Evolutionary conservation across 257 asterid genomes (phyloP), one percentile per base, ranked within the genome.

Genomic region (Solanum acaule): DNA sequence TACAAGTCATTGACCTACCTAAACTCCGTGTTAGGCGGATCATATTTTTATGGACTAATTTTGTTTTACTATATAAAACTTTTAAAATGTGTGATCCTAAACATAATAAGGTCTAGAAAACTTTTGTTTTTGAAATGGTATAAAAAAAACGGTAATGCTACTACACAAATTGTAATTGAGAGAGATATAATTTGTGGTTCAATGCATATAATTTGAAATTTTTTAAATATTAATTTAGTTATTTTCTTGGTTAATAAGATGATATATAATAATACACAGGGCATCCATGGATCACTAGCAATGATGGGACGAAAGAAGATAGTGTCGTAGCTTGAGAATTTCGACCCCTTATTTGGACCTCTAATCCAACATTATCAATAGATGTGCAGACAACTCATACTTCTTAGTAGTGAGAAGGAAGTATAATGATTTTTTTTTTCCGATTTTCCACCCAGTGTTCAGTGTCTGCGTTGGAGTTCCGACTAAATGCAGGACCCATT

Each of bases 211-310:
- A 4, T 40, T 40, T 77, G 61, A 77, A 77, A 2, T 0, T 25
- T 25, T 42, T 18, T 0, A 25, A 15, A 22, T 8, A 42, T 42
- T 25, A 10, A 16, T 79, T 15, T 34, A 44, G 5, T 44, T 8
- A 42, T 79, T 78, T 79, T 61, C 14, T 79, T 8, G 63, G 65
- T 44, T 42, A 27, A 79, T 42, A 34, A 25, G 84, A 6, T 78
- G n/a, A 78, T 42, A 8, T 75, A 44, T 25, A 1, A 11, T 8
- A 25, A 78, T 42, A 42, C 9, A 27, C 91, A 95, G 96, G 93
- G 89, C 94, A 95, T 92, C 93, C 94, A 87, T 95, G 98, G 98
- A 93, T 94, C 91, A 92, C 88, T 34, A 84, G 89, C 49, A 76
- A 40, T 38, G 91, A 89, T 23, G 93, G 84, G 86, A 85, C 91